Base-by-base conservation (phyloP, 2,329 filamentous ascomycete genomes). In the Colletotrichum sp. region DNA sequence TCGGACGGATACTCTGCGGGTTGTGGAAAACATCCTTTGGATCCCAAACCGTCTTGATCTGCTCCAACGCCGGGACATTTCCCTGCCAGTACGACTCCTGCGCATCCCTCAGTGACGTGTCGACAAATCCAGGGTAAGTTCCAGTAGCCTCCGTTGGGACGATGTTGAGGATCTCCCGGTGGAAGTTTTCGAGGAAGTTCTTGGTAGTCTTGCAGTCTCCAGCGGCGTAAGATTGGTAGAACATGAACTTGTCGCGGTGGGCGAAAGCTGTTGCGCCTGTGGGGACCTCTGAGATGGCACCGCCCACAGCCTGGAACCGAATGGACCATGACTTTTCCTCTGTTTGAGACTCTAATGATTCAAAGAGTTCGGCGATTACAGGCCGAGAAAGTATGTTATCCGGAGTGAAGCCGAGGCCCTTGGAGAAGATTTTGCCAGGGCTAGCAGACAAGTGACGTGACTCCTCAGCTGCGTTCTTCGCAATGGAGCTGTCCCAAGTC, bases 71-170 rank as follows among this genome's bases (percentile, higher is more conserved):
- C 0, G 84, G 80, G 48, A 92, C 80, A 76, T 92, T 91, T 0
- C 84, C 78, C 0, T 88, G 87, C 90, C 90, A 93, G 79, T 93
- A 92, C 10, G 86, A 84, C 67, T 82, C 76, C 78, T 90, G 89
- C 12, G 87, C 85, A 28, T 74, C 18, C 10, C 48, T 70, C 32
- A 92, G 79, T 6, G 81, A 81, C 3, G 86, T 86, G 79, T 93
- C 91, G 2, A 93, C 88, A 76, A 93, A 94, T 3, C 92, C 92
- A 0, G 92, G 88, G 81, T 94, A 94, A 1, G 90, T 89, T 7
- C 88, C 89, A 2, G 32, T 10, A 8, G 28, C 3, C 18, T 43
- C 6, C 2, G 28, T 18, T 2, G 43, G 34, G 6, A 63, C 16
- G 6, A 1, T n/a, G 28, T 64, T 58, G 55, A 67, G 8, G 8